Evolutionary conservation across 176 grass and related monocot species (phyloP).

Genomic region (Aechmea fasciata): DNA sequence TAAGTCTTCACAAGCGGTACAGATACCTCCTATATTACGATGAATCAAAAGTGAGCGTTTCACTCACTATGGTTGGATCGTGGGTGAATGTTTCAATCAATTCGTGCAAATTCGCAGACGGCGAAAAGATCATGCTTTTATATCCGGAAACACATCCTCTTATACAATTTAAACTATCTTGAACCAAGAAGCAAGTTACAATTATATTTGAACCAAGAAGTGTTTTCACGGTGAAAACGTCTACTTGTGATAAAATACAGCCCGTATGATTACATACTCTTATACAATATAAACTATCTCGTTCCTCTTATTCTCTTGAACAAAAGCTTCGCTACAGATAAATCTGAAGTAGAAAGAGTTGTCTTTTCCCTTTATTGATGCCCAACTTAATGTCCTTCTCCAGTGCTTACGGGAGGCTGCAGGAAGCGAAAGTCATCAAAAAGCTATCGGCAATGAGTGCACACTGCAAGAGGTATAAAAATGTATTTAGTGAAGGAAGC

Average conservation of each 20-base stretch:
- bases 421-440: neutral
- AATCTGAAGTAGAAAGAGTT: neutral
- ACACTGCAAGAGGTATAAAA: neutral
- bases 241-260: neutral
- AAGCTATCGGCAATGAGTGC: neutral
- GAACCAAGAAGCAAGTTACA: no score
- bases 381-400: neutral
- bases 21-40: neutral
- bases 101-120: no score
- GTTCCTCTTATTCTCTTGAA: neutral
- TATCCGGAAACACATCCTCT: no score
- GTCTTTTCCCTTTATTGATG: neutral
- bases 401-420: neutral
- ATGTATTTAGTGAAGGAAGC: neutral
- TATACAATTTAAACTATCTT: no score
- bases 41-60: no score
- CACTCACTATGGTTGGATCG: no score
- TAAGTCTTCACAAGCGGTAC: constrained; percentile 4
- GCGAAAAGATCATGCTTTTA: no score
- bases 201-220: neutral
- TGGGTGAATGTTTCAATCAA: no score
- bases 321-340: neutral
- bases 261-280: neutral
- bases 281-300: neutral
- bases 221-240: neutral